Evolutionary conservation across 1,139 yeast species (phyloP), one percentile per base, ranked within the genome.

Genomic region (Pichia sp.): DNA sequence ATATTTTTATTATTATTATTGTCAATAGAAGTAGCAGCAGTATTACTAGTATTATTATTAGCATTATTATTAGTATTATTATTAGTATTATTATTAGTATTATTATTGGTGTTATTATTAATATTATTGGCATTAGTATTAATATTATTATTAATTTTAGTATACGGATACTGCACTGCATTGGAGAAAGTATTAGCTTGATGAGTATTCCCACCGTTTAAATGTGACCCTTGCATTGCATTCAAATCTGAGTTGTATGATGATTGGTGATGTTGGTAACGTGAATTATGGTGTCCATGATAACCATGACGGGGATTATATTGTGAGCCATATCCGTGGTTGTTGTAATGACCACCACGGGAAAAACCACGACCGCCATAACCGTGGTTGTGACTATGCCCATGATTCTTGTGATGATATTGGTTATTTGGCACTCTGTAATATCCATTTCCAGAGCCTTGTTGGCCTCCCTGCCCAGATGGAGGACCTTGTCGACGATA

Each of bases 401-500:
- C 22, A 16, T 27, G 28, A 22, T 37, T 43, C 20, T 43, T 39
- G 23, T 41, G 40, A 26, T 40, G 45, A 29, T 47, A 43, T 28
- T 41, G 47, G 10, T 20, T 30, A 30, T 35, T 43, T 20, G 39
- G 12, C 28, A 32, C 25, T 22, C 50, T 35, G 32, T 47, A 47
- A 28, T 47, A 47, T 3, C 43, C 41, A 29, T 40, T 37, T 22
- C 42, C 45, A 5, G 33, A 24, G 6, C 45, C 44, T 11, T 47
- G 45, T 23, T 37, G 42, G n/a, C 37, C 31, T 24, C 32, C 35
- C 12, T 41, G 43, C 2, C 32, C 16, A 6, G 43, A 30, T 6
- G 47, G 24, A 4, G 20, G 35, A 3, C 49, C 45, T 12, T 38
- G 38, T 20, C 50, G 42, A 32, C 50, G 45, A 26, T 47, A 43